These are phyloP conservation scores for Volvox africanus DNA, from an alignment of 139 green algal species.

Conservation along the genomic window DNA sequence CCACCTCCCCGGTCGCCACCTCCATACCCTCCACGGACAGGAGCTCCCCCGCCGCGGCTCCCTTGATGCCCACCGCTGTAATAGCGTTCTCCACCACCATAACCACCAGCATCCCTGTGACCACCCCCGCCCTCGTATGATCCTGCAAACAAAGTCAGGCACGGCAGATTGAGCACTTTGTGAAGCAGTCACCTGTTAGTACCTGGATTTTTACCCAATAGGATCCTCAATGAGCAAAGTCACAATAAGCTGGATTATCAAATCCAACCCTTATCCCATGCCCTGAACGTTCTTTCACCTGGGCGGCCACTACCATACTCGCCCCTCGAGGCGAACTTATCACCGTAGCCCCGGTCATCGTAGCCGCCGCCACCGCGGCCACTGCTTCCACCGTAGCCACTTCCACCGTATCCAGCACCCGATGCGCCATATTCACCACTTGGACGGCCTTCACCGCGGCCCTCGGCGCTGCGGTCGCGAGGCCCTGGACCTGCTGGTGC, in stretches of 20 bases:
- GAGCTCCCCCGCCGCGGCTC: not conserved
- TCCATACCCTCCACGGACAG: not conserved
- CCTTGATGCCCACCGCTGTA: not conserved
- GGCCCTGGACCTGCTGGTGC: not conserved
- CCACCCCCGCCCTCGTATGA: not conserved
- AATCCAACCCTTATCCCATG: too few species aligned
- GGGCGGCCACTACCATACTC: constrained; percentile 5
- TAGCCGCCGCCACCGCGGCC: constrained; percentile 21
- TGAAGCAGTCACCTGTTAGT: too few species aligned
- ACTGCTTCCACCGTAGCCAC: constrained; percentile 23
- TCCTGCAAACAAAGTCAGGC: not conserved
- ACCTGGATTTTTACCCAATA: too few species aligned
- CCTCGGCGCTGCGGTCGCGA: not conserved
- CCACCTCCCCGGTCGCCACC: constrained; percentile 6
- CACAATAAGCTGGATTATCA: too few species aligned
- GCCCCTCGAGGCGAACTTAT: not conserved
- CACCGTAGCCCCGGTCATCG: constrained; percentile 24
- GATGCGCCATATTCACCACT: constrained; percentile 4
- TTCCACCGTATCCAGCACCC: constrained; percentile 7
- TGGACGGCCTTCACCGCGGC: constrained; percentile 4
- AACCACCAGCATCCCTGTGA: constrained; percentile 7
- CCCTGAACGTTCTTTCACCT: not conserved
- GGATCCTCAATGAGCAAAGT: too few species aligned
- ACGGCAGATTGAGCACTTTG: not conserved
- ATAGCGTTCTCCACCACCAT: constrained; percentile 6